A percentile compares a stretch with the other conserved stretches of the same genome.
These are phyloP conservation scores for Fistulifera pelliculosa DNA, from an alignment of 108 stramenopile species.

Conservation along the genomic window DNA sequence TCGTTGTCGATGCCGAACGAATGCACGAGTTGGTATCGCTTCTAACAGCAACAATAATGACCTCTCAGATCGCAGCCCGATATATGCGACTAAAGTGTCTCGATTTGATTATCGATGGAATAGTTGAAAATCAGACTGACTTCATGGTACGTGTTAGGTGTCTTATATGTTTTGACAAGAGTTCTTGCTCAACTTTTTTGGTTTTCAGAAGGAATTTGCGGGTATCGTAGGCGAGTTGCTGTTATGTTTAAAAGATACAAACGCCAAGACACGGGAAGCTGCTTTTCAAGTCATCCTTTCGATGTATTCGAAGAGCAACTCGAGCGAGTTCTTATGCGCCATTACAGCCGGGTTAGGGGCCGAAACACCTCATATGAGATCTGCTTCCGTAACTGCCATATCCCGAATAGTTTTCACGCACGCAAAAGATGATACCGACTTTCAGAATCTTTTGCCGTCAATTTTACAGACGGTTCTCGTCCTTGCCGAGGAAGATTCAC, in stretches of 20 bases:
- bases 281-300: constrained; percentile 73
- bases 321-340: constrained; percentile 47
- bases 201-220: neutral
- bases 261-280: constrained; percentile 83
- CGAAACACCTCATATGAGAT: constrained; percentile 85
- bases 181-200: neutral
- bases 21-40: constrained; percentile 55
- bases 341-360: constrained; percentile 79
- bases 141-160: constrained; percentile 26
- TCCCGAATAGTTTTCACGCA: constrained; percentile 69
- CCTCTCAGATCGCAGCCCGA: constrained; percentile 69
- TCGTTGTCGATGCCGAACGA: constrained; percentile 35
- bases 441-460: constrained; percentile 62
- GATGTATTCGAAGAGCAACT: constrained; percentile 46
- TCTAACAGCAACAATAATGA: constrained; percentile 51
- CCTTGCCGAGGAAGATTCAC: constrained; percentile 76
- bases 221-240: constrained; percentile 69
- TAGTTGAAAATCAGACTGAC: constrained; percentile 24
- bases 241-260: constrained; percentile 90
- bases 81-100: constrained; percentile 73
- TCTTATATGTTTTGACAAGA: neutral
- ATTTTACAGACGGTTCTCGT: constrained; percentile 74
- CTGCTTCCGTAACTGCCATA: constrained; percentile 76
- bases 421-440: constrained; percentile 31
- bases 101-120: constrained; percentile 45